Evolutionary conservation across 768 basidiomycete genomes (phyloP), one percentile per base, ranked within the genome.

Genomic region (Tricholoma sp.): DNA sequence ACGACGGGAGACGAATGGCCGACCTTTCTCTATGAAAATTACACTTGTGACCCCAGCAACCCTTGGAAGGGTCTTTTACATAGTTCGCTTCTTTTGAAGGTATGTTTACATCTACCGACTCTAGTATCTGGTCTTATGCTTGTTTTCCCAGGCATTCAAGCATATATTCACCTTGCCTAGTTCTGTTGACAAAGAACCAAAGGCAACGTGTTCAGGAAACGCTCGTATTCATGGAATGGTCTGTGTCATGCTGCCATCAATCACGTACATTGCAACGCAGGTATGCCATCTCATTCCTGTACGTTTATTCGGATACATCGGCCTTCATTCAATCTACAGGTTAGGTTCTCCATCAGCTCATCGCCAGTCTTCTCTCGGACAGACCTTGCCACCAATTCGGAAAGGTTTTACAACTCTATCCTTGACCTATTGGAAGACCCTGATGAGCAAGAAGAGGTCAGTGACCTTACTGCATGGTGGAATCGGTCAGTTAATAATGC

Each of bases 51-150:
- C 41, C 32, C 56, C 2, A 51, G 62, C 20, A 60, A 67, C 20
- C 66, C 66, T 5, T 68, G 66, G 70, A 58, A 66, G 1, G 63
- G 69, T 6, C 58, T 70, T 2, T 53, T 69, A 31, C 18, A 59
- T 28, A 63, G 66, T 33, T 2, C 39, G 2, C 42, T 67, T 24
- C 58, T 70, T 4, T 59, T 69, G 17, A 59, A 41, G 48, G 66
- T 68, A 18, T 18, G 47, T 4, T 17, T 53, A 12, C 8, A 18
- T 29, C 20, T 20, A 24, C 37, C 28, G 12, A 17, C 31, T 8
- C 31, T 53, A 12, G 20, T 39, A 36, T 39, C n/a, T n/a, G n/a
- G n/a, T 12, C 13, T 39, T 24, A 52, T 9, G 11, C 32, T n/a
- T 13, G 13, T 53, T 6, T 11, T 17, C 13, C 4, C 52, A 53